A percentile compares a stretch with the other conserved stretches of the same genome.
Evolutionary conservation across 805 yeast species (phyloP).

Genomic region (Pichia ethanolica): DNA sequence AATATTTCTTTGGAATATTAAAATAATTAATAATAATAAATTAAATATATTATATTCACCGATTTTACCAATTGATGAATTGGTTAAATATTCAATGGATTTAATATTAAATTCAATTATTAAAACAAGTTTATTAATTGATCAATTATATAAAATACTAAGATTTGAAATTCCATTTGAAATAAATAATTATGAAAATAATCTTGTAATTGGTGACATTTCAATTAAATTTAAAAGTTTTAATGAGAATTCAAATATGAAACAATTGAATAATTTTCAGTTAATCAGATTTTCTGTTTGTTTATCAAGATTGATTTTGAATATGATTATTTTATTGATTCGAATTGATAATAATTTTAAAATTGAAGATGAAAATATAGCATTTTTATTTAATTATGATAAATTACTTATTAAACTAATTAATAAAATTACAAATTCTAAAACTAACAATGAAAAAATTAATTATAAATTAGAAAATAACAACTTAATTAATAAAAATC

Average conservation of each 20-base stretch:
- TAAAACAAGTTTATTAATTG: constrained; percentile 14
- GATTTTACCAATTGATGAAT: constrained; percentile 18
- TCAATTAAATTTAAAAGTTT: neutral
- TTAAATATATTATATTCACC: constrained; percentile 21
- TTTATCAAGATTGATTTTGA: constrained; percentile 4
- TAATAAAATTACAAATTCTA: neutral
- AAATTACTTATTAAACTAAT: constrained; percentile 5
- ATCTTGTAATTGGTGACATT: neutral
- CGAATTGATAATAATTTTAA: neutral
- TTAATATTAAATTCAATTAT: constrained; percentile 19
- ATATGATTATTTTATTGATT: neutral
- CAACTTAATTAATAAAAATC: neutral
- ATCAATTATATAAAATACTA: constrained; percentile 13
- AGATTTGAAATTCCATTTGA: constrained; percentile 18
- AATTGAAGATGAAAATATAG: constrained; percentile 6
- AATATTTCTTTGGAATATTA: constrained; percentile 6
- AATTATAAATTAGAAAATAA: neutral
- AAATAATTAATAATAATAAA: neutral
- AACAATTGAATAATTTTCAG: neutral
- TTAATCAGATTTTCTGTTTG: constrained; percentile 3
- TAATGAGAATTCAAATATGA: neutral
- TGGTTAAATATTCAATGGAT: constrained; percentile 15
- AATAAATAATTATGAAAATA: constrained; percentile 3
- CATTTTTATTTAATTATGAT: constrained; percentile 4
- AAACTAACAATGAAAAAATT: neutral